Base-by-base conservation (phyloP, 108 stramenopile genomes). In the Stephanodiscus triporus region DNA sequence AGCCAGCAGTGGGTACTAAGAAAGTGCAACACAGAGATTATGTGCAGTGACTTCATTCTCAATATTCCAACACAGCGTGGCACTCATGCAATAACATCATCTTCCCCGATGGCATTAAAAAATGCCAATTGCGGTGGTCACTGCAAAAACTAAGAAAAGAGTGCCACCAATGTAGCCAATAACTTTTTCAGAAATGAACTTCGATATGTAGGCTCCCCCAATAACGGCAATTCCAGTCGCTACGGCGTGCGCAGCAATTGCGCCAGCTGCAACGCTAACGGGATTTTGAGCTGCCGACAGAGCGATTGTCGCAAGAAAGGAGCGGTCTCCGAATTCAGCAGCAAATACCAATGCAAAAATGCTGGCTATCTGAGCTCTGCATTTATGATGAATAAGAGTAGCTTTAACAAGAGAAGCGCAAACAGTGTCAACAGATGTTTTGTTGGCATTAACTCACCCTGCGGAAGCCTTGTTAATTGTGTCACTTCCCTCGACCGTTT, bases 261-360 rank as follows among this genome's bases (percentile, higher is more conserved):
- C 98, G 24, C 99, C 99, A 13, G 76, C 89, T 26, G 87, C 90
- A 16, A 99, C 98, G 61, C 95, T 95, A 22, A 95, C 73, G 11
- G 97, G 95, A 70, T 99, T 96, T 80, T 99, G 97, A 48, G 97
- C 95, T 36, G 99, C 95, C 16, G 93, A 91, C 57, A 99, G 73
- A 9, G 99, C 98, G 59, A 99, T 99, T 20, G 99, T 99, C 26
- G 98, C 97, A 47, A 99, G 91, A 73, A 99, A 98, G 26, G 94
- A 95, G 51, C 95, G 86, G 78, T 96, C 95, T 54, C 95, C 95
- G 75, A 99, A 97, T 64, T 97, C 95, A 27, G 95, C 95, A n/a
- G 94, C 93, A 67, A 99, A 96, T 26, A 97, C 95, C 42, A 95
- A 77, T 4, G 85, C 90, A 70, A 95, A 95, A 30, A 89, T 92